Conservation (phyloP, 768 basidiomycete genomes). For the Suillus spraguei region DNA sequence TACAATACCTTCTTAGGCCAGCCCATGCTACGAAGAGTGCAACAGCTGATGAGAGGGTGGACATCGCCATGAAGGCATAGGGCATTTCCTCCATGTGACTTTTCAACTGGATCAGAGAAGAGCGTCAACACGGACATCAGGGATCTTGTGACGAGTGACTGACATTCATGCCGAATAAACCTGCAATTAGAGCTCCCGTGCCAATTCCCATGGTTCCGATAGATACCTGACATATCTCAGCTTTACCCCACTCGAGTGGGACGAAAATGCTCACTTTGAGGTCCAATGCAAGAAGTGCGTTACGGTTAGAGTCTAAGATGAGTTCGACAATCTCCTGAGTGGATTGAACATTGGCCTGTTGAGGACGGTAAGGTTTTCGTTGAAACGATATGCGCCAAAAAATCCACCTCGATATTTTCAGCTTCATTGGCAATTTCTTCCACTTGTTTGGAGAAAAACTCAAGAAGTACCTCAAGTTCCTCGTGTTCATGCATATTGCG, state of each 20-base stretch:
- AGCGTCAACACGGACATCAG: neutral
- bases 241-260: neutral
- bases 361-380: slow-evolving; percentile 6
- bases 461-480: slow-evolving; percentile 90
- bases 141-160: slow-evolving; percentile 31
- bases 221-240: slow-evolving; percentile 59
- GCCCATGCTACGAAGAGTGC: slow-evolving; percentile 63
- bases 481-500: slow-evolving; percentile 83
- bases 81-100: slow-evolving; percentile 73
- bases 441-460: slow-evolving; percentile 94
- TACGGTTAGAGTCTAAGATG: slow-evolving; percentile 94
- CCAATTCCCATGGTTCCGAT: slow-evolving; percentile 94
- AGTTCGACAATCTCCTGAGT: slow-evolving; percentile 98
- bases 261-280: slow-evolving; percentile 58
- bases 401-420: slow-evolving; percentile 75
- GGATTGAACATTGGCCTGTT: slow-evolving; percentile 88
- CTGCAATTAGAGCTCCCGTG: slow-evolving; percentile 85
- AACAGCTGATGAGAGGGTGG: slow-evolving; percentile 56
- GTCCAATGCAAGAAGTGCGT: slow-evolving; percentile 88
- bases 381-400: neutral
- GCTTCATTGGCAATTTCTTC: slow-evolving; percentile 96
- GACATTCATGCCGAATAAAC: slow-evolving; percentile 97
- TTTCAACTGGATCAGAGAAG: slow-evolving; percentile 52
- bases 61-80: slow-evolving; percentile 74
- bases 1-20: slow-evolving; percentile 62